Conservation (phyloP, 768 basidiomycete genomes). For the Melanogaster broomeanus region DNA sequence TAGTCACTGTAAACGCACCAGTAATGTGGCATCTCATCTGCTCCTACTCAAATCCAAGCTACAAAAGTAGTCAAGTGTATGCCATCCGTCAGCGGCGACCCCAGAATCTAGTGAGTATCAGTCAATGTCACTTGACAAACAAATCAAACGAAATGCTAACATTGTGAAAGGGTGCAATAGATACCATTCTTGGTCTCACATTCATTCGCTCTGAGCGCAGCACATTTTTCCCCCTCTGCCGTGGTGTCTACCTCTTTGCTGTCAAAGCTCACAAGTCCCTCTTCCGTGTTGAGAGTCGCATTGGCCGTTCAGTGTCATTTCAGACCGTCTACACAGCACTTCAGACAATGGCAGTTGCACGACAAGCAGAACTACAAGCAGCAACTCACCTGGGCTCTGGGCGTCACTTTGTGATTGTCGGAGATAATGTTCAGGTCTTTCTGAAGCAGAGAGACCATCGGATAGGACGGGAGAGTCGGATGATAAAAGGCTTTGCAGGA, state of each 20-base stretch:
- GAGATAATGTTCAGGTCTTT: slow-evolving; percentile 8
- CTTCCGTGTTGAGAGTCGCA: slow-evolving; percentile 14
- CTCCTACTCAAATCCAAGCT: neutral
- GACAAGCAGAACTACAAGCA: neutral
- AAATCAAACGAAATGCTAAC: neutral
- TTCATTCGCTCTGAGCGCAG: no score
- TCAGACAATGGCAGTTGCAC: slow-evolving; percentile 3
- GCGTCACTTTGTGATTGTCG: slow-evolving; percentile 5
- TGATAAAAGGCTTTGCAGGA: slow-evolving; percentile 17
- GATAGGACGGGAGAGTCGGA: slow-evolving; percentile 8
- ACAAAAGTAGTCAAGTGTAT: neutral
- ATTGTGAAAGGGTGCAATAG: neutral
- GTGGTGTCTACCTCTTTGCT: slow-evolving; percentile 8
- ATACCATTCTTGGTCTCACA: neutral
- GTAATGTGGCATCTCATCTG: slow-evolving; percentile 9
- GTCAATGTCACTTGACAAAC: neutral
- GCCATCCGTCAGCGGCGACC: neutral
- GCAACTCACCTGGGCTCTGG: neutral
- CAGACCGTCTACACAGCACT: slow-evolving; percentile 4
- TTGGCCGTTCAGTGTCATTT: slow-evolving; percentile 7
- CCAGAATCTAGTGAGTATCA: neutral
- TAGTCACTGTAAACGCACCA: neutral
- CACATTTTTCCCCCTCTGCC: neutral
- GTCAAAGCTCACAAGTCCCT: slow-evolving; percentile 12
- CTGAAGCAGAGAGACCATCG: neutral